Conservation (phyloP, 2,329 filamentous ascomycete species). For the Trichoderma brevicompactum region DNA sequence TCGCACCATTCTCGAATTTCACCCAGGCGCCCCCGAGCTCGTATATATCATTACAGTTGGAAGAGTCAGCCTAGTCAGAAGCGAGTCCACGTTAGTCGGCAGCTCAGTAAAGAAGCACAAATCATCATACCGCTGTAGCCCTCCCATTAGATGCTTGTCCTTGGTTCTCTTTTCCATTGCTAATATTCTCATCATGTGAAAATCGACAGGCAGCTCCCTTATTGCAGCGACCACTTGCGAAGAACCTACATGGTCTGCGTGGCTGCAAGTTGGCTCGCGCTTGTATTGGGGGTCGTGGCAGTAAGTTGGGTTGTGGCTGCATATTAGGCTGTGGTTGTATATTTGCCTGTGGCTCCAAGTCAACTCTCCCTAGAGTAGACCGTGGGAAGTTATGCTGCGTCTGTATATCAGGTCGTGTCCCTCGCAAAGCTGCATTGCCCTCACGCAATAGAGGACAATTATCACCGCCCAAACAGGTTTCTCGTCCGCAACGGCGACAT, state of each 20-base stretch:
- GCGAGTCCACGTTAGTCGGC: background rate
- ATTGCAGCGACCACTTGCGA: slow-evolving; percentile 11
- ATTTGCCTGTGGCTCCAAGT: too few species aligned
- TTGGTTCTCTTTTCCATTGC: background rate
- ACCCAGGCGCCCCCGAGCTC: slow-evolving; percentile 37
- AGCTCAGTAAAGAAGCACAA: too few species aligned
- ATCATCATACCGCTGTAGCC: background rate
- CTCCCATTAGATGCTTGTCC: too few species aligned
- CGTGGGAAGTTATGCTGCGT: too few species aligned
- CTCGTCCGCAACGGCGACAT: background rate
- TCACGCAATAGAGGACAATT: background rate
- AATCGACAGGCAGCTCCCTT: slow-evolving; percentile 13
- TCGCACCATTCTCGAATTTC: slow-evolving; percentile 42
- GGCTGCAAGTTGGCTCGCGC: background rate
- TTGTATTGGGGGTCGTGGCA: background rate
- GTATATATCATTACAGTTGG: background rate
- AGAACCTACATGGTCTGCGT: slow-evolving; percentile 1
- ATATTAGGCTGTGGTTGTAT: background rate
- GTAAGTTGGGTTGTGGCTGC: background rate
- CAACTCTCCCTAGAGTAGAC: too few species aligned
- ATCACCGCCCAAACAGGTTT: background rate
- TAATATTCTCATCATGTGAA: background rate
- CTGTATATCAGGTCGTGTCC: too few species aligned
- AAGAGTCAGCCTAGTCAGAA: background rate
- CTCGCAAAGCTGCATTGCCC: background rate